Evolutionary conservation across 345 rosid genomes (phyloP).

Genomic region (Citrus cavaleriei): DNA sequence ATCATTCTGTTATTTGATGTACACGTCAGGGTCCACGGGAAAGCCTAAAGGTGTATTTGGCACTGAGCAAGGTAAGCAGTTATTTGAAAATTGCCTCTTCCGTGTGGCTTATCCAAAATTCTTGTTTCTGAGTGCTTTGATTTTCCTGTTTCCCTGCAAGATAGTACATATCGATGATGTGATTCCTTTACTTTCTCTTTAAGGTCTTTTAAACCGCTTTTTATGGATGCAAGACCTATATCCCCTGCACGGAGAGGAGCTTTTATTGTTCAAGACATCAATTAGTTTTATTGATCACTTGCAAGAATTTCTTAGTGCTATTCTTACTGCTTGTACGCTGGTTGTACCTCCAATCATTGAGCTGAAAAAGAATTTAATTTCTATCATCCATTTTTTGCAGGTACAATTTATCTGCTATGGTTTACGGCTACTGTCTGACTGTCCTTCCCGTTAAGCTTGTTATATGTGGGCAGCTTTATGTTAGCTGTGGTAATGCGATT

Average conservation of each 20-base stretch:
- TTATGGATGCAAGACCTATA: conserved; percentile 83
- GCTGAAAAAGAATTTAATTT: conserved; percentile 43
- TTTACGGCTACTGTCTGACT: background rate
- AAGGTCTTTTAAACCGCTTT: conserved; percentile 90
- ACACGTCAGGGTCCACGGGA: conserved; percentile 94
- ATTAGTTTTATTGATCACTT: conserved; percentile 89
- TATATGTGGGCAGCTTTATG: background rate
- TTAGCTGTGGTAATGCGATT: background rate
- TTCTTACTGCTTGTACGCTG: conserved; percentile 61
- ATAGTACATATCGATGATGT: conserved; percentile 7
- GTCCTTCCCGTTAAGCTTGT: background rate
- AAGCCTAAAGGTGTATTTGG: conserved; percentile 92
- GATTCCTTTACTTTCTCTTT: conserved; percentile 16
- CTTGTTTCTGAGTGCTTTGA: background rate
- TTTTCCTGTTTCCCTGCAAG: conserved; percentile 9
- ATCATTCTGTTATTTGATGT: conserved; percentile 74
- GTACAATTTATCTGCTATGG: conserved; percentile 30
- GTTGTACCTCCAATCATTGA: conserved; percentile 60
- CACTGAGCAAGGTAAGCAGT: conserved; percentile 68
- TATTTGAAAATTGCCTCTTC: background rate
- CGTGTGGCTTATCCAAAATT: background rate
- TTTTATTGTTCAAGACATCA: conserved; percentile 75
- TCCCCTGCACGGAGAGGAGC: conserved; percentile 60
- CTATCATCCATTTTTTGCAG: conserved; percentile 63
- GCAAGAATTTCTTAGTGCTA: conserved; percentile 82